Conservation (phyloP, 1,284 basidiomycete species). For the Rhizoctonia solani region DNA sequence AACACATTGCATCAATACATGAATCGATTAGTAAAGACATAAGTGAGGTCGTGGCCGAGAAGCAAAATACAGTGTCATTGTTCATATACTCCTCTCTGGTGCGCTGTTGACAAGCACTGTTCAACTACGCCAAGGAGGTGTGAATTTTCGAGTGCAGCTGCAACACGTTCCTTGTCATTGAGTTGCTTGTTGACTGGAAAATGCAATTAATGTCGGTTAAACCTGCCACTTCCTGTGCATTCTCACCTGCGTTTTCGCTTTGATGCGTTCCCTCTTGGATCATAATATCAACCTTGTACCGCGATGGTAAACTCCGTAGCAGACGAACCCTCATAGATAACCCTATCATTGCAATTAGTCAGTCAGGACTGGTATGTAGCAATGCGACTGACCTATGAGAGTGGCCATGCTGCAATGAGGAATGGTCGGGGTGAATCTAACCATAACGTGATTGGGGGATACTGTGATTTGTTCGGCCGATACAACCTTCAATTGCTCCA, state of each 20-base stretch:
- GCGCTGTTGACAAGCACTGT: constrained; percentile 70
- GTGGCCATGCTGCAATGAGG: constrained; percentile 99
- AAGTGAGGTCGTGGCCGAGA: background rate
- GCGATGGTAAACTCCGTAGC: constrained; percentile 84
- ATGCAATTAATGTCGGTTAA: background rate
- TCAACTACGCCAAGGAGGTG: constrained; percentile 88
- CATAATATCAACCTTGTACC: constrained; percentile 94
- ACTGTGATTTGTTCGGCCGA: constrained; percentile 86
- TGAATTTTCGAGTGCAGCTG: constrained; percentile 93
- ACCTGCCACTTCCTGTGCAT: background rate
- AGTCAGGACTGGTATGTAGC: background rate
- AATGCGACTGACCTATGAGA: constrained; percentile 75
- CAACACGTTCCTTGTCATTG: constrained; percentile 98
- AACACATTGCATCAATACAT: background rate
- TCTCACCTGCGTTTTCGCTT: constrained; percentile 79
- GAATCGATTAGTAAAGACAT: constrained; percentile 6
- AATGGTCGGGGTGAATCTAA: constrained; percentile 96
- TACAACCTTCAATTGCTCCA: constrained; percentile 96
- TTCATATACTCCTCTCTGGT: constrained; percentile 31
- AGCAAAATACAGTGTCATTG: background rate
- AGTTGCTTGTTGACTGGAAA: constrained; percentile 92
- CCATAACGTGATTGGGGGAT: constrained; percentile 69
- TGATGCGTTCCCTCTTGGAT: constrained; percentile 96
- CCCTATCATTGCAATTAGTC: constrained; percentile 54
- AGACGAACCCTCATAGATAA: constrained; percentile 91